Conservation (phyloP, 2,329 filamentous ascomycete genomes). For the Colletotrichum navitas region DNA sequence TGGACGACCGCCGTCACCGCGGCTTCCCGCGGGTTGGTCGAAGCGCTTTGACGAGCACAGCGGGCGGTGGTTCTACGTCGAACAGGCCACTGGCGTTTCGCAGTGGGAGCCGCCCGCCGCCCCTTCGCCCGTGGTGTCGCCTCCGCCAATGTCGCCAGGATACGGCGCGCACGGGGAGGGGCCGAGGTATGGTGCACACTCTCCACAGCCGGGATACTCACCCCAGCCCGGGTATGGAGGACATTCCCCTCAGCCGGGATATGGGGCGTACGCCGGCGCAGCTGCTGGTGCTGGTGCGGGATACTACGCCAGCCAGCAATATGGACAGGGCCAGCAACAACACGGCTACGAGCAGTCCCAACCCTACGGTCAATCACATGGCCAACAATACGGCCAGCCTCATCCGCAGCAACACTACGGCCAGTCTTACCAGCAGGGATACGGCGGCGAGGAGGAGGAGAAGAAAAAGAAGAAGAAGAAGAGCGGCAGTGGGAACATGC, state of each 20-base stretch:
- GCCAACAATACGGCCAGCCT: constrained; percentile 11
- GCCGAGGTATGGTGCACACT: constrained; percentile 27
- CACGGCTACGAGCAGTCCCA: constrained; percentile 21
- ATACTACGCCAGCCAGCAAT: constrained; percentile 29
- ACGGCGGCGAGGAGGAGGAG: constrained; percentile 29
- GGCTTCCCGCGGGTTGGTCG: constrained; percentile 66
- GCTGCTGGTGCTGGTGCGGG: constrained; percentile 34
- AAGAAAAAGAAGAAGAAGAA: constrained; percentile 53
- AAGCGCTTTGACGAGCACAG: constrained; percentile 67
- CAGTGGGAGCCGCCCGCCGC: constrained; percentile 65
- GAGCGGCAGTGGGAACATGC: constrained; percentile 62
- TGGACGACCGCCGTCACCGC: constrained; percentile 48
- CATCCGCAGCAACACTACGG: constrained; percentile 17
- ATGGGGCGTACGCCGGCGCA: constrained; percentile 40
- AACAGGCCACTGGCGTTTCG: constrained; percentile 65
- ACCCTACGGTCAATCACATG: constrained; percentile 5
- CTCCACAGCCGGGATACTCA: constrained; percentile 30
- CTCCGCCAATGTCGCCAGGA: constrained; percentile 35
- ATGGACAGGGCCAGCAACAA: constrained; percentile 25
- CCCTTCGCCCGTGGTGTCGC: constrained; percentile 19
- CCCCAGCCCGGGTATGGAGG: constrained; percentile 42
- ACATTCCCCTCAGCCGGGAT: constrained; percentile 37
- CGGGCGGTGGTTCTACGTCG: constrained; percentile 69
- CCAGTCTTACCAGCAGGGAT: constrained; percentile 30
- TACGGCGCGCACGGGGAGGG: constrained; percentile 41